These are phyloP conservation scores for Isabelozyma gotoi DNA, from an alignment of 805 yeast genomes.

Conservation along the genomic window DNA sequence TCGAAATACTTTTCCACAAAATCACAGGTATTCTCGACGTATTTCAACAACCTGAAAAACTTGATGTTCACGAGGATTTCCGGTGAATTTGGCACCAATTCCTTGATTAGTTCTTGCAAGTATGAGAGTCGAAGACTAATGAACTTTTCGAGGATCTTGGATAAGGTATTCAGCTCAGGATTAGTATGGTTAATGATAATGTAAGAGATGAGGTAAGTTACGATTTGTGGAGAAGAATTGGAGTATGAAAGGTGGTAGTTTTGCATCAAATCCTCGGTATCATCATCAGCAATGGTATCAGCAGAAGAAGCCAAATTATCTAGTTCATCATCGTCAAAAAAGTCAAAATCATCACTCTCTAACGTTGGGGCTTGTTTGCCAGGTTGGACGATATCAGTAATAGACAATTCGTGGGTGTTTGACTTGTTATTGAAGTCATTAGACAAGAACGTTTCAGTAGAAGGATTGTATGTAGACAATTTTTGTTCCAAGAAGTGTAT, in stretches of 20 bases:
- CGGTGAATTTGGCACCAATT: conserved; percentile 1
- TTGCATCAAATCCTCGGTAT: conserved; percentile 1
- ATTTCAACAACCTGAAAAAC: conserved; percentile 29
- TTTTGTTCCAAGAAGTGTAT: conserved; percentile 21
- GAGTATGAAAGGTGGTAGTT: conserved; percentile 7
- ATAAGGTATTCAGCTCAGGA: conserved; percentile 12
- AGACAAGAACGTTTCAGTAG: neutral
- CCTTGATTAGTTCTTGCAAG: conserved; percentile 8
- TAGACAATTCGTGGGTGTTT: neutral
- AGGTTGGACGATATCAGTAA: neutral
- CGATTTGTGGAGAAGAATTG: conserved; percentile 21
- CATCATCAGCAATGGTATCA: conserved; percentile 7
- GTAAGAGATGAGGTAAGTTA: conserved; percentile 32
- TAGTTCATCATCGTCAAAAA: conserved; percentile 12
- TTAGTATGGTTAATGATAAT: conserved; percentile 22
- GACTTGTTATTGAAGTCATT: neutral
- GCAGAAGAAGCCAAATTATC: conserved; percentile 2
- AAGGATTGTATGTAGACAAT: conserved; percentile 20
- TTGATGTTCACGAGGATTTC: conserved; percentile 13
- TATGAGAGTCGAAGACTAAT: conserved; percentile 21
- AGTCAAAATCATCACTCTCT: conserved; percentile 13
- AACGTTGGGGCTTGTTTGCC: neutral
- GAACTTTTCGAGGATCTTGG: conserved; percentile 20
- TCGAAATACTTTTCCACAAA: conserved; percentile 23
- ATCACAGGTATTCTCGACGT: conserved; percentile 32